Conservation (phyloP, 2,329 filamentous ascomycete species). For the Clonostachys solani region DNA sequence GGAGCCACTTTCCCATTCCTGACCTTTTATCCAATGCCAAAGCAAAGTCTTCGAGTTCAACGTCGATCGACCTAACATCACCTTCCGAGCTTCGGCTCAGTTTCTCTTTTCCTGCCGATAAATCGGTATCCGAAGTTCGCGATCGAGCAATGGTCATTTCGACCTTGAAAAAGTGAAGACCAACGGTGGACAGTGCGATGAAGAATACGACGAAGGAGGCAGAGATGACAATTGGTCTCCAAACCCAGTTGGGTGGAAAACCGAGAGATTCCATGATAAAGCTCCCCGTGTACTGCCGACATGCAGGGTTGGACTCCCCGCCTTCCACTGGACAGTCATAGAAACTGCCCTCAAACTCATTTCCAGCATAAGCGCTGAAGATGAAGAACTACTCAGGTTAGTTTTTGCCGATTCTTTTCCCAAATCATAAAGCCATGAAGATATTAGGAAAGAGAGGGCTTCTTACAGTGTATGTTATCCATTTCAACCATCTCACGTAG, state of each 20-base stretch:
- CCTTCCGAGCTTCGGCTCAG: slow-evolving; percentile 49
- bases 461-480: slow-evolving; percentile 53
- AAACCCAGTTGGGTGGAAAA: slow-evolving; percentile 64
- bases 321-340: slow-evolving; percentile 67
- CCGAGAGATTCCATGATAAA: slow-evolving; percentile 68
- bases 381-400: slow-evolving; percentile 51
- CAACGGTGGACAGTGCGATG: slow-evolving; percentile 52
- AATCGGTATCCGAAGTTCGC: slow-evolving; percentile 52
- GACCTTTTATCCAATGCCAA: slow-evolving; percentile 61
- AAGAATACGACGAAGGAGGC: slow-evolving; percentile 61
- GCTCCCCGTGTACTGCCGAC: slow-evolving; percentile 62
- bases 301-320: slow-evolving; percentile 59
- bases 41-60: slow-evolving; percentile 60
- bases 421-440: background rate
- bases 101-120: slow-evolving; percentile 68
- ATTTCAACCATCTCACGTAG: slow-evolving; percentile 77
- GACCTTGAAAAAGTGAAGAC: slow-evolving; percentile 60
- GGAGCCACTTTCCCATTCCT: slow-evolving; percentile 42
- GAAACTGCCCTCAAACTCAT: slow-evolving; percentile 69
- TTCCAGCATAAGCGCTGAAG: slow-evolving; percentile 66
- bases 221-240: slow-evolving; percentile 59
- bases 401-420: slow-evolving; percentile 9
- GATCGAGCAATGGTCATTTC: slow-evolving; percentile 68
- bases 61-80: slow-evolving; percentile 56
- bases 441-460: background rate